Evolutionary conservation across 2,329 filamentous ascomycete genomes (phyloP).

Genomic region (Microsporum canis): DNA sequence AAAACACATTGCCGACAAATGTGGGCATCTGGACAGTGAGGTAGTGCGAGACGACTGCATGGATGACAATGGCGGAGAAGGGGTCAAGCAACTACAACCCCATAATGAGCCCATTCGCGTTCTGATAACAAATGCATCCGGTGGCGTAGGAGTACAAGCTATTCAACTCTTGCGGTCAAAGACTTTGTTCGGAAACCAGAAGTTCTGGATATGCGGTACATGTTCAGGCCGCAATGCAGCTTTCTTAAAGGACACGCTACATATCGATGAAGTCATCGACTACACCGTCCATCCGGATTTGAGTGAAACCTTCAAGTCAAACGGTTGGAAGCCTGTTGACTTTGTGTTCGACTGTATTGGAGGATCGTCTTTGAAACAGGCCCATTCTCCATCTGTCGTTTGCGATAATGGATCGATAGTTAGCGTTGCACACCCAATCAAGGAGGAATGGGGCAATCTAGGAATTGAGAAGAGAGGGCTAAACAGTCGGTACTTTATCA

Average conservation of each 20-base stretch:
- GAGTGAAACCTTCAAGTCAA: constrained; percentile 21
- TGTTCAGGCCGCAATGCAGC: constrained; percentile 20
- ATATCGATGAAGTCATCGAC: constrained; percentile 27
- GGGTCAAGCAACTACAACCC: not conserved
- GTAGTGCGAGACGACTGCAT: not conserved
- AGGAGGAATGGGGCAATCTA: constrained; percentile 10
- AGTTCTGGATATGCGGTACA: constrained; percentile 30
- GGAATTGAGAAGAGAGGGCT: constrained; percentile 6
- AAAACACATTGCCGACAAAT: constrained; percentile 15
- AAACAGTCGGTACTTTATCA: constrained; percentile 27
- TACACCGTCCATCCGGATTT: constrained; percentile 20
- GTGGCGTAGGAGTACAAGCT: constrained; percentile 28
- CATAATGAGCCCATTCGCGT: constrained; percentile 21
- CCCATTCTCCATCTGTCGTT: constrained; percentile 25
- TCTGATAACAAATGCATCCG: constrained; percentile 29
- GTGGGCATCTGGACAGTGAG: constrained; percentile 2
- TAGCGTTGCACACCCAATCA: constrained; percentile 23
- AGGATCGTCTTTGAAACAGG: constrained; percentile 24
- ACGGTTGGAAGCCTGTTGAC: constrained; percentile 28
- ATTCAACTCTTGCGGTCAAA: constrained; percentile 29
- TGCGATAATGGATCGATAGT: constrained; percentile 26
- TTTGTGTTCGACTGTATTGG: constrained; percentile 33
- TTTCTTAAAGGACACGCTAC: constrained; percentile 20
- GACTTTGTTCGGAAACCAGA: constrained; percentile 21
- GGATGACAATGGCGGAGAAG: not conserved